phyloP scores from a whole-genome alignment of 768 basidiomycete genomes.

The Russula compacta region DNA sequence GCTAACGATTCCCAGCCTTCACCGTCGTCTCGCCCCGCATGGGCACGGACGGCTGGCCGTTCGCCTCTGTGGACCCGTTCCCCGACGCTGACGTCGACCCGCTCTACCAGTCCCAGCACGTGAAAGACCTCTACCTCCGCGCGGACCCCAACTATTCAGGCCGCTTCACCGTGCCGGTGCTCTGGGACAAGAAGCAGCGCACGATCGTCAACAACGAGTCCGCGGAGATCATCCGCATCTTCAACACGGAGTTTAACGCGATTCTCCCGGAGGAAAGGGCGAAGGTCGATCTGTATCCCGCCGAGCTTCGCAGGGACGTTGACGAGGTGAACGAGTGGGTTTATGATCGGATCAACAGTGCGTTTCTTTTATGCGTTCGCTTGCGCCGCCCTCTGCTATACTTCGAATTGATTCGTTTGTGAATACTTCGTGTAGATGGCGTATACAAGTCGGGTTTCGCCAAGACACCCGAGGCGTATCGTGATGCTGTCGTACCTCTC shows the following conservation, averaged over 20 bases:
- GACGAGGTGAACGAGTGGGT: constrained; percentile 82
- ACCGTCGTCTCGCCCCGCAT: constrained; percentile 80
- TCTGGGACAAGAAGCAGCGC: constrained; percentile 86
- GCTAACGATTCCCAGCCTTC: constrained; percentile 41
- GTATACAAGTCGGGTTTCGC: constrained; percentile 92
- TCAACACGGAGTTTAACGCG: constrained; percentile 81
- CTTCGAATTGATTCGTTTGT: neutral
- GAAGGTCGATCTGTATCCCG: constrained; percentile 69
- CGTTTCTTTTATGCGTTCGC: constrained; percentile 22
- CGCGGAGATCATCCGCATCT: constrained; percentile 88
- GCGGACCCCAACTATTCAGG: constrained; percentile 65
- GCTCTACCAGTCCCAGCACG: constrained; percentile 53
- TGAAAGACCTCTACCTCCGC: constrained; percentile 81
- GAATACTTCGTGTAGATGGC: constrained; percentile 40
- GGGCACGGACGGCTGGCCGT: constrained; percentile 82
- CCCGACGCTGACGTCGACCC: constrained; percentile 73
- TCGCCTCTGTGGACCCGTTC: constrained; percentile 57
- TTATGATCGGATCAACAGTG: constrained; percentile 78
- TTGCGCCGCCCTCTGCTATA: neutral
- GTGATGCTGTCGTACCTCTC: constrained; percentile 60
- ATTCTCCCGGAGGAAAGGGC: constrained; percentile 57
- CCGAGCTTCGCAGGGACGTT: constrained; percentile 60
- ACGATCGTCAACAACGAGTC: constrained; percentile 96
- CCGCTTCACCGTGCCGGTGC: constrained; percentile 77
- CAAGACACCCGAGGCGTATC: constrained; percentile 70